These are phyloP conservation scores for Neurospora sp. DNA, from an alignment of 495 filamentous ascomycete genomes.

Conservation along the genomic window DNA sequence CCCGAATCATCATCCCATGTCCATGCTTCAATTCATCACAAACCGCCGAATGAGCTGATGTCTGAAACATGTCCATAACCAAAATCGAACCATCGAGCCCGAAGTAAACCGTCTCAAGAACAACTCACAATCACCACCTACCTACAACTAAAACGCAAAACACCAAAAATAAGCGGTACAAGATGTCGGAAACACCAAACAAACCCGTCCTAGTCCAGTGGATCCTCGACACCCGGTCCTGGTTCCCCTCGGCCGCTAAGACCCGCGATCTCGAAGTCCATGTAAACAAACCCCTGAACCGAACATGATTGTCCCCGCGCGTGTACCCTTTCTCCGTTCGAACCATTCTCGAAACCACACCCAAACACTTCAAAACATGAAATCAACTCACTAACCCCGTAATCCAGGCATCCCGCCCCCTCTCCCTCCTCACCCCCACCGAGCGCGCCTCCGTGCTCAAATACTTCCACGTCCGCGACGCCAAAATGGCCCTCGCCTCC, in stretches of 20 bases:
- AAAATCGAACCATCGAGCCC: background rate
- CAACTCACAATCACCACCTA: background rate
- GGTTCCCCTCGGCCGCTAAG: conserved; percentile 31
- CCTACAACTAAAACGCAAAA: background rate
- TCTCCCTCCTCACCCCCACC: conserved; percentile 43
- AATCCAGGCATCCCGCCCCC: conserved; percentile 42
- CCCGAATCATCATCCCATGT: background rate
- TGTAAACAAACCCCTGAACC: conserved; percentile 11
- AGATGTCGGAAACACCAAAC: background rate
- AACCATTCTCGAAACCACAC: background rate
- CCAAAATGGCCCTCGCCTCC: conserved; percentile 61
- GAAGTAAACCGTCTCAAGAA: background rate
- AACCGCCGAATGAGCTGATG: background rate
- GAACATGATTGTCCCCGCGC: background rate
- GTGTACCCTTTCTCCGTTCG: background rate
- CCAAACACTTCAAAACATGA: background rate
- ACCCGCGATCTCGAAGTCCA: conserved; percentile 30
- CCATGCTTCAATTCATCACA: background rate
- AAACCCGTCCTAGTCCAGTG: conserved; percentile 28
- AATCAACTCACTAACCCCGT: background rate
- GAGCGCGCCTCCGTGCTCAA: conserved; percentile 41
- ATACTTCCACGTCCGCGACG: conserved; percentile 54
- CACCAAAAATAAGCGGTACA: conserved; percentile 1
- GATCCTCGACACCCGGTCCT: conserved; percentile 35
- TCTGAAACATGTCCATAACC: background rate